Conservation (phyloP, 345 rosid species). For the Pistacia atlantica region DNA sequence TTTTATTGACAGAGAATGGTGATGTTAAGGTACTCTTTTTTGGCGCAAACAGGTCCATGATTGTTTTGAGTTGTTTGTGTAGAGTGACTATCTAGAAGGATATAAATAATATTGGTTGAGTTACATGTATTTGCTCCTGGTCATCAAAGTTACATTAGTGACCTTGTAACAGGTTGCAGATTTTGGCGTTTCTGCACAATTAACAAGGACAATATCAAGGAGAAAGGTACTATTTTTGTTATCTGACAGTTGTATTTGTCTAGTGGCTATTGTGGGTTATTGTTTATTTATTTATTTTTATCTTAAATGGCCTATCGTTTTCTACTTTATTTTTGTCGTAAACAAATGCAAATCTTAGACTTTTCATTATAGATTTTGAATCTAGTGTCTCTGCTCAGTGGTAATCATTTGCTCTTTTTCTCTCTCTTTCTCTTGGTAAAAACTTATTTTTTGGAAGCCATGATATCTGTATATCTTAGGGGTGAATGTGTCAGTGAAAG, state of each 20-base stretch:
- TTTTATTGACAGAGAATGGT: conserved; percentile 90
- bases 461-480: background rate
- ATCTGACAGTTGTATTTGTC: conserved; percentile 14
- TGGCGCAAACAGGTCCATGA: conserved; percentile 12
- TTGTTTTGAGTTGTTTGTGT: conserved; percentile 14
- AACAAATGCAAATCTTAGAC: background rate
- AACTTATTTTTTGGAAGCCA: background rate
- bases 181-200: conserved; percentile 99
- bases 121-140: conserved; percentile 23
- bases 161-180: conserved; percentile 84
- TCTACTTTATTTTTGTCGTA: background rate
- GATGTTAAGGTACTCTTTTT: conserved; percentile 85
- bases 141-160: conserved; percentile 23
- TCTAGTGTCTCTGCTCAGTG: background rate
- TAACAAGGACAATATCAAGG: conserved; percentile 96
- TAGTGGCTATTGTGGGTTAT: conserved; percentile 1
- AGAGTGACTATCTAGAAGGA: conserved; percentile 10
- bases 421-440: background rate
- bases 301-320: background rate
- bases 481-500: background rate
- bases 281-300: background rate
- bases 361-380: background rate
- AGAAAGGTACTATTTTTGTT: conserved; percentile 75
- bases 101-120: conserved; percentile 3
- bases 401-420: background rate